phyloP scores from a whole-genome alignment of 192 early-diverging fungal species.

The Diversispora epigaea region DNA sequence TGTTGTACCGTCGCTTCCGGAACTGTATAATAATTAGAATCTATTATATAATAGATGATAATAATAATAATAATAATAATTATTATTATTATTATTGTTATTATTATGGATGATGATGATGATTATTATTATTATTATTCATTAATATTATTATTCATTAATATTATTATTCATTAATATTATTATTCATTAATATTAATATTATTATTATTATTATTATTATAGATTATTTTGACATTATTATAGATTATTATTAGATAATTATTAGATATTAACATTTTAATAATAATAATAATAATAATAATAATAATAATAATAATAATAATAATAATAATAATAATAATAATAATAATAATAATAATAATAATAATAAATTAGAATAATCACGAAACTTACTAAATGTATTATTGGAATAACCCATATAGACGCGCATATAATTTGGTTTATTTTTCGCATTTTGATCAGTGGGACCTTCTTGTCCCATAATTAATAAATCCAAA shows the following conservation, averaged over 20 bases:
- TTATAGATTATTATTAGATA: no score
- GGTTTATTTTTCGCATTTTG: conserved; percentile 43
- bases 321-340: no score
- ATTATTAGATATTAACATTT: conserved; percentile 26
- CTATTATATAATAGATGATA: conserved; percentile 31
- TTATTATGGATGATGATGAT: no score
- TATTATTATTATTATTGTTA: neutral
- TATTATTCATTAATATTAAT: no score
- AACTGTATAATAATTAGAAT: conserved; percentile 39
- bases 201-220: no score
- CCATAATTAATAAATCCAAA: conserved; percentile 82
- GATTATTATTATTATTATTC: neutral
- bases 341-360: no score
- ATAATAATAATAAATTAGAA: no score
- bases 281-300: no score
- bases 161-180: no score
- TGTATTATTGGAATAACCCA: conserved; percentile 64
- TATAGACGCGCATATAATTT: conserved; percentile 67
- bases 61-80: no score
- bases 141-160: no score
- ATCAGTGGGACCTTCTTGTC: conserved; percentile 41
- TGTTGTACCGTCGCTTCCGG: conserved; percentile 49
- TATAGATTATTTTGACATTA: neutral
- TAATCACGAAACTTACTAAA: conserved; percentile 43
- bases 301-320: no score